Percentiles rank a stretch among this genome's conserved stretches.
phyloP scores from a whole-genome alignment of 1,139 yeast species.

The Kodamaea fungicola region DNA sequence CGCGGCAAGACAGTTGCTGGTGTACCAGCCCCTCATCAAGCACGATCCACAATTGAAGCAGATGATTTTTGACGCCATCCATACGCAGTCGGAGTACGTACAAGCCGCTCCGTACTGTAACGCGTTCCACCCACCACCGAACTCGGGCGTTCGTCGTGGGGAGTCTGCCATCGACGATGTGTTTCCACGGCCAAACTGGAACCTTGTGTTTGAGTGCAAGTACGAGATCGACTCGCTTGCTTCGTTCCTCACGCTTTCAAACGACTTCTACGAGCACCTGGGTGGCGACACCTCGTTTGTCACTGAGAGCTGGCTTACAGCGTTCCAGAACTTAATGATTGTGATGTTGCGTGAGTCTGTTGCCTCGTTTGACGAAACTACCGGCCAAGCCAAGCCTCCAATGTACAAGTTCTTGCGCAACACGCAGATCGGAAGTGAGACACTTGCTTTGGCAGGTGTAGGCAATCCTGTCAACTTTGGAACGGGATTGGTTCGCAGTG shows the following conservation, averaged over 20 bases:
- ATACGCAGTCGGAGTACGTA: constrained; percentile 69
- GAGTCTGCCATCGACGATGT: constrained; percentile 64
- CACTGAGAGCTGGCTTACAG: constrained; percentile 55
- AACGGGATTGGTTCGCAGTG: constrained; percentile 76
- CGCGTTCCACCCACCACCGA: constrained; percentile 84
- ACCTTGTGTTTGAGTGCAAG: constrained; percentile 79
- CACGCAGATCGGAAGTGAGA: constrained; percentile 77
- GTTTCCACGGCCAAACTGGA: constrained; percentile 66
- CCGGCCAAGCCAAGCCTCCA: constrained; percentile 50
- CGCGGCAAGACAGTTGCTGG: constrained; percentile 78
- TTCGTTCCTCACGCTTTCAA: constrained; percentile 69
- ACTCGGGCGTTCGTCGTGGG: constrained; percentile 50
- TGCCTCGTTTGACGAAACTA: constrained; percentile 57
- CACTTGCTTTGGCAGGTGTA: constrained; percentile 69
- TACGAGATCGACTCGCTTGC: constrained; percentile 87
- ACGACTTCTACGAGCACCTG: constrained; percentile 59
- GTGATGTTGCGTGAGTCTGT: constrained; percentile 59
- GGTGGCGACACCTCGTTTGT: constrained; percentile 52
- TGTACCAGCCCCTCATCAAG: constrained; percentile 60
- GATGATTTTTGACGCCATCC: constrained; percentile 73
- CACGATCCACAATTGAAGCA: constrained; percentile 48
- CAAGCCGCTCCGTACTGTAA: constrained; percentile 74
- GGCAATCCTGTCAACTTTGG: constrained; percentile 79
- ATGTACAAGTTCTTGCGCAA: constrained; percentile 69
- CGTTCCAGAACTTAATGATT: constrained; percentile 49